Evolutionary conservation across 2,329 filamentous ascomycete genomes (phyloP), one percentile per base, ranked within the genome.

Genomic region (Coleophoma eucalyptorum): DNA sequence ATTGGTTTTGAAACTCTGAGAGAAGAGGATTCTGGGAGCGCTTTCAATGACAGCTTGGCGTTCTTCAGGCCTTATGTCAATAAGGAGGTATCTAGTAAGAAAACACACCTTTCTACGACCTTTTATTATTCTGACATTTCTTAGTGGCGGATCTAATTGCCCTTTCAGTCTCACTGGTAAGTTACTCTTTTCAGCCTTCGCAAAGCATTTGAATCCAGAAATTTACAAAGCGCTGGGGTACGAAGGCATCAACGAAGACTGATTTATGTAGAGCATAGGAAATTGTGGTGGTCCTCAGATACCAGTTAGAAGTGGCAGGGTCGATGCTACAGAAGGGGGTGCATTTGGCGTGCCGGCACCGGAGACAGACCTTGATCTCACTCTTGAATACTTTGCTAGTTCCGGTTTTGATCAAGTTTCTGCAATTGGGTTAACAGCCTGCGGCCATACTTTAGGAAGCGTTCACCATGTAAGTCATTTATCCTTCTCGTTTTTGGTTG

Each of bases 361-460:
- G 1, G 72, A 81, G 55, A 81, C 83, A 56, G 71, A 72, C 2
- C 66, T 74, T 5, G 59, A 62, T 10, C 78, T 71, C 1, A 82
- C 84, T 56, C 62, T 67, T 46, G 71, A 74, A 42, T 77, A 79
- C 58, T 84, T 84, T 57, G 53, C 65, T 5, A 73, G 79, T 43
- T 77, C 82, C 67, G 81, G 81, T 7, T 83, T 83, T 64, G 72
- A 65, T 43, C 62, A 65, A 33, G 63, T 70, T 18, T 78, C 83
- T 58, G 83, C 83, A 75, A 82, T 84, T 44, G 73, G 78, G 56
- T 66, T 80, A 5, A 76, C 75, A 3, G 80, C 80, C 10, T 85
- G 81, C 57, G 81, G 81, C 2, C 81, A 85, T 59, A 79, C 78
- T 0, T 62, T 84, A 20, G 81, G 81, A 11, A 76, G 78, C 13